phyloP scores from a whole-genome alignment of 257 asterid genomes.

The Ophiorrhiza pumila region DNA sequence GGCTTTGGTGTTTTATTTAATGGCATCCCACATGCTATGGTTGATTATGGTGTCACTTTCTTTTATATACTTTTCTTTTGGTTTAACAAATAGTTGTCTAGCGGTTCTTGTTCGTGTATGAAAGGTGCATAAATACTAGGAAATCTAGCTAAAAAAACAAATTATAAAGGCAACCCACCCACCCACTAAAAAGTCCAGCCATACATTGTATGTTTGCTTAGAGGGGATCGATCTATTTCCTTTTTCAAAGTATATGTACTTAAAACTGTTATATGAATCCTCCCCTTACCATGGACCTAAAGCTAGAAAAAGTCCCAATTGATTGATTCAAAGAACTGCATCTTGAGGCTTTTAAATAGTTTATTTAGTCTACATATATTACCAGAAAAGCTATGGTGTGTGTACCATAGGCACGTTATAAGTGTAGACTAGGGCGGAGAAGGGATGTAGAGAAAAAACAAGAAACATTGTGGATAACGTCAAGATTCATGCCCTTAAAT shows the following conservation, averaged over 20 bases:
- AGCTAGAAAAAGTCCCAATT: neutral
- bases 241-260: neutral
- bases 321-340: constrained; percentile 12
- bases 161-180: neutral
- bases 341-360: neutral
- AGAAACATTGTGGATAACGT: neutral
- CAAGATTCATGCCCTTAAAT: constrained; percentile 15
- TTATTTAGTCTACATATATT: neutral
- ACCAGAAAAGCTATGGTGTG: constrained; percentile 11
- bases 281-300: neutral
- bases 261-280: neutral
- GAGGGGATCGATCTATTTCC: neutral
- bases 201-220: neutral
- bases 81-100: neutral
- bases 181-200: neutral
- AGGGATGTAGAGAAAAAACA: neutral
- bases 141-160: neutral
- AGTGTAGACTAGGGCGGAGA: neutral
- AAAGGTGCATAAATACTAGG: neutral
- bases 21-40: neutral
- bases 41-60: neutral
- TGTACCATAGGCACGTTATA: constrained; percentile 9
- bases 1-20: neutral
- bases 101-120: neutral
- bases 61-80: neutral